Base-by-base conservation (phyloP, 2,329 filamentous ascomycete species). In the Trichophyton schoenleinii region DNA sequence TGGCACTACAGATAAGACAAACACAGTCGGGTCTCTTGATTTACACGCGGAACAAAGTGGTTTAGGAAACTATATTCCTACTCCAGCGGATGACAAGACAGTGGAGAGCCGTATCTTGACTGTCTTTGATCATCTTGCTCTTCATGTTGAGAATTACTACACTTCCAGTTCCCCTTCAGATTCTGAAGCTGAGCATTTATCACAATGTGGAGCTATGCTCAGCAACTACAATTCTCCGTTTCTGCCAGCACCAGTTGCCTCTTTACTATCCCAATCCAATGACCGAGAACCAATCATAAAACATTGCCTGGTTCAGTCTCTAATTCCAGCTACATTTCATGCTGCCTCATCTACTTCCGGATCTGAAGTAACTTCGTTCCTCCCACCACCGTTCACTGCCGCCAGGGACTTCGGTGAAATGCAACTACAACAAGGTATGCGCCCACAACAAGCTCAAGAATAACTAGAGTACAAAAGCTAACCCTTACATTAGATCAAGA, bases 121-220 rank as follows among this genome's bases (percentile, higher is more conserved):
- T 0, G 57, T 75, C 0, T 69, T 72, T 61, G 71, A 74, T 44
- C 71, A 71, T 57, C 68, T 70, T 22, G 64, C 67, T 44, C 64
- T 72, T 0, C 72, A 75, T 60, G 65, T 74, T 25, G 72, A 75
- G 22, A 74, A 74, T 58, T 74, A 70, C 59, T 75, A 75, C 59
- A 53, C 64, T 3, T 49, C 59, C 2, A 22, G 62, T 15, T 25
- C 44, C n/a, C 44, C 61, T 22, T 22, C 22, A 3, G 11, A 22
- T 48, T 11, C 9, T 9, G 44, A 48, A 4, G 25, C 44, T 8
- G 42, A 41, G 8, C 22, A 25, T 9, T 44, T 38, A 28, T 7
- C 22, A 18, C 49, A 41, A 11, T 36, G 48, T 28, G 59, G 22
- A 57, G 48, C n/a, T 3, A 31, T 52, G 4, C 59, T 70, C 6